phyloP scores from a whole-genome alignment of 2,329 filamentous ascomycete species.

The Cryphonectria parasitica region DNA sequence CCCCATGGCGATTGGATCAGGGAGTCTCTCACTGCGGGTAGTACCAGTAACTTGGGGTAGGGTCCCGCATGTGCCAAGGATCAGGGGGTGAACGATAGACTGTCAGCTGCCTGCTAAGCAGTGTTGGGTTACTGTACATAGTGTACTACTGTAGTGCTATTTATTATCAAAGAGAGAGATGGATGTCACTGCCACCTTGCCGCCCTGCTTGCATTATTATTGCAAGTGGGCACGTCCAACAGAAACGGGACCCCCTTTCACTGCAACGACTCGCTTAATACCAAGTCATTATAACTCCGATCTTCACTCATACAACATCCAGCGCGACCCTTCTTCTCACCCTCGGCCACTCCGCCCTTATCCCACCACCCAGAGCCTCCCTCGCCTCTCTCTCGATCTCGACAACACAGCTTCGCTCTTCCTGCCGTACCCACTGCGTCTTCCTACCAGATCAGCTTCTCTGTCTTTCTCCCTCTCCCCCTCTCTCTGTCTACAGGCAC shows the following conservation, averaged over 20 bases:
- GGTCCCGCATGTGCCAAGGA: neutral
- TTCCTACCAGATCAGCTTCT: neutral
- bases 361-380: slow-evolving; percentile 10
- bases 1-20: neutral
- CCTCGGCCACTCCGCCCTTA: slow-evolving; percentile 13
- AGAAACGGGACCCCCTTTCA: slow-evolving; percentile 8
- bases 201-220: slow-evolving; percentile 2
- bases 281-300: slow-evolving; percentile 5
- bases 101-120: neutral
- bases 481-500: neutral
- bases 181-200: neutral
- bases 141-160: too few species aligned
- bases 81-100: neutral
- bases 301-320: slow-evolving; percentile 1
- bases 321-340: slow-evolving; percentile 3
- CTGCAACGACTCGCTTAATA: slow-evolving; percentile 8
- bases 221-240: slow-evolving; percentile 6
- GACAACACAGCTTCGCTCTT: neutral
- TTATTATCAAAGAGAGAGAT: too few species aligned
- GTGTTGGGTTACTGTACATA: neutral
- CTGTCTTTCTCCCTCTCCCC: neutral
- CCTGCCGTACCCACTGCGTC: neutral
- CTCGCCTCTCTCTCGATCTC: neutral
- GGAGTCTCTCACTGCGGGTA: neutral
- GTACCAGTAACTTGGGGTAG: neutral